Conservation (phyloP, 768 basidiomycete species). For the Suillus tomentosus region DNA sequence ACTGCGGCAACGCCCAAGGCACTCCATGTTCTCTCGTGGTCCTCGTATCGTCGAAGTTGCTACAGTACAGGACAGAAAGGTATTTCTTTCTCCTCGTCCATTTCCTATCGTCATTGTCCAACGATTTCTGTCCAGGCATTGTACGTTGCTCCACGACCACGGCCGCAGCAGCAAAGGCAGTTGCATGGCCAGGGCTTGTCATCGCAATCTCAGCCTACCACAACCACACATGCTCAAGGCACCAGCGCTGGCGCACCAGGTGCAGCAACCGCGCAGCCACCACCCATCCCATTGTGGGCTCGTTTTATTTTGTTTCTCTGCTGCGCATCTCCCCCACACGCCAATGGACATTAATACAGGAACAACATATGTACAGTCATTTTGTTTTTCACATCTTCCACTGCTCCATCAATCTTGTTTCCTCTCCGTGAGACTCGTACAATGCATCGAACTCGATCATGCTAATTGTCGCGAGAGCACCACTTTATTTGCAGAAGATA, state of each 20-base stretch:
- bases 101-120: not conserved
- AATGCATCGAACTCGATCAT: not conserved
- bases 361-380: not conserved
- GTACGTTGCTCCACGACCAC: not conserved
- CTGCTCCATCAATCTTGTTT: not conserved
- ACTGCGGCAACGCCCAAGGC: not conserved
- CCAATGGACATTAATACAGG: not conserved
- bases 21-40: not conserved
- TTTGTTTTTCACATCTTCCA: not conserved
- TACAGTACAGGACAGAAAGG: not conserved
- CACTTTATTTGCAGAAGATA: too few species aligned
- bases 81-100: not conserved
- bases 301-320: too few species aligned
- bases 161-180: too few species aligned
- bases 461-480: not conserved
- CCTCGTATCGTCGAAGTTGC: not conserved
- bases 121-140: not conserved
- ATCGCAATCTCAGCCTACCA: too few species aligned
- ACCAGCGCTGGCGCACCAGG: too few species aligned
- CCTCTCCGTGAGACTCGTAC: not conserved
- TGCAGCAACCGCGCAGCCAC: too few species aligned
- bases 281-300: too few species aligned
- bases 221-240: too few species aligned
- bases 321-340: too few species aligned
- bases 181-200: too few species aligned